phyloP scores from a whole-genome alignment of 2,329 filamentous ascomycete genomes.

The Fusarium begoniae region DNA sequence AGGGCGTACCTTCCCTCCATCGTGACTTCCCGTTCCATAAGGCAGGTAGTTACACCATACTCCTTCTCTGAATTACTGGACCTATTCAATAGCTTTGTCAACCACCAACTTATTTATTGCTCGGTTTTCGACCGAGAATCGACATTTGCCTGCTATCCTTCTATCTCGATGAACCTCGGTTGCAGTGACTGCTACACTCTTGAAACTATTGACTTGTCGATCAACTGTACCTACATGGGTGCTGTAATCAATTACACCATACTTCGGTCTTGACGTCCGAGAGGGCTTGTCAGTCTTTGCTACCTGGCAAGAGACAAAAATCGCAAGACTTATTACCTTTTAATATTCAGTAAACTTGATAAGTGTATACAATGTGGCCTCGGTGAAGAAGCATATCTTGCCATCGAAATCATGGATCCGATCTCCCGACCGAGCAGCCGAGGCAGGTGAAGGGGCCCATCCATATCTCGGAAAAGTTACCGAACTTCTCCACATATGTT shows the following conservation, averaged over 20 bases:
- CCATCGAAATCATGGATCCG: constrained; percentile 10
- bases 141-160: not conserved
- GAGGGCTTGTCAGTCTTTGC: not conserved
- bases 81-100: not conserved
- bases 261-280: constrained; percentile 11
- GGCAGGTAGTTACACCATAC: not conserved
- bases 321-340: not conserved
- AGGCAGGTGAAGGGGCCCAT: constrained; percentile 31
- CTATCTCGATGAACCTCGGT: constrained; percentile 17
- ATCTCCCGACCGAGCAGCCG: constrained; percentile 42
- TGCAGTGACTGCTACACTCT: not conserved
- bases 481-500: not conserved
- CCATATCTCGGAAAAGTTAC: constrained; percentile 1
- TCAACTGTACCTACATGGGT: not conserved
- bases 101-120: not conserved
- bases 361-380: not conserved
- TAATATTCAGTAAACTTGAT: not conserved
- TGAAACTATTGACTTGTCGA: not conserved
- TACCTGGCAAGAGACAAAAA: not conserved
- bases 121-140: constrained; percentile 29
- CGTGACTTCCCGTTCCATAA: not conserved
- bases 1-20: not conserved
- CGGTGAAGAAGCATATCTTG: not conserved
- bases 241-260: not conserved
- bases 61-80: not conserved